Percentiles rank a stretch among this genome's conserved stretches.
Evolutionary conservation across 257 asterid species (phyloP).

Genomic region (Cynanchum wilfordii): DNA sequence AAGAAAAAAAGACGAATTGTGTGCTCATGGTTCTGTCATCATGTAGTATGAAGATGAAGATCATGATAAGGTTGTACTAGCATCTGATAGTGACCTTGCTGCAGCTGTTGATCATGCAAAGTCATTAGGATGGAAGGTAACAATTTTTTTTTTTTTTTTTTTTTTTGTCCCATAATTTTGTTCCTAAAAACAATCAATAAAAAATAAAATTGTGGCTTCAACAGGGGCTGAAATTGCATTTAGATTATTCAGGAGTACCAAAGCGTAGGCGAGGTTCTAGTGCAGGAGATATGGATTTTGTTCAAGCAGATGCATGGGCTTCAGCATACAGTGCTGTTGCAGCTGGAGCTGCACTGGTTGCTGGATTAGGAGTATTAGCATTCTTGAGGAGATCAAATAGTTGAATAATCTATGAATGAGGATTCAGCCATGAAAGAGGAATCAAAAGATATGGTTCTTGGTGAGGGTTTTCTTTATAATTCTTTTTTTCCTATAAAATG

Average conservation of each 20-base stretch:
- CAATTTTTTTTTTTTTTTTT: not conserved
- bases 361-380: constrained; percentile 69
- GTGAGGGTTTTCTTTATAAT: not conserved
- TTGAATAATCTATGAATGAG: constrained; percentile 7
- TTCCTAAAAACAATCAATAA: not conserved
- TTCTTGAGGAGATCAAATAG: constrained; percentile 52
- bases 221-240: constrained; percentile 80
- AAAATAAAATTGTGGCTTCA: constrained; percentile 2
- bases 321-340: constrained; percentile 74
- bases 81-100: constrained; percentile 84
- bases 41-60: constrained; percentile 95
- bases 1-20: not conserved
- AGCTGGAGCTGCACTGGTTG: constrained; percentile 86
- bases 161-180: not conserved
- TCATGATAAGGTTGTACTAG: constrained; percentile 74
- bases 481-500: not conserved
- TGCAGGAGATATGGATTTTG: constrained; percentile 38
- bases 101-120: constrained; percentile 90
- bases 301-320: constrained; percentile 58
- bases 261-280: constrained; percentile 37
- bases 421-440: constrained; percentile 2
- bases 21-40: not conserved
- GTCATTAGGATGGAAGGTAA: constrained; percentile 94
- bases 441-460: not conserved
- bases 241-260: constrained; percentile 56